A percentile compares a stretch with the other conserved stretches of the same genome.
These are phyloP conservation scores for Solanum pinnatisectum DNA, from an alignment of 257 asterid species.

Conservation along the genomic window DNA sequence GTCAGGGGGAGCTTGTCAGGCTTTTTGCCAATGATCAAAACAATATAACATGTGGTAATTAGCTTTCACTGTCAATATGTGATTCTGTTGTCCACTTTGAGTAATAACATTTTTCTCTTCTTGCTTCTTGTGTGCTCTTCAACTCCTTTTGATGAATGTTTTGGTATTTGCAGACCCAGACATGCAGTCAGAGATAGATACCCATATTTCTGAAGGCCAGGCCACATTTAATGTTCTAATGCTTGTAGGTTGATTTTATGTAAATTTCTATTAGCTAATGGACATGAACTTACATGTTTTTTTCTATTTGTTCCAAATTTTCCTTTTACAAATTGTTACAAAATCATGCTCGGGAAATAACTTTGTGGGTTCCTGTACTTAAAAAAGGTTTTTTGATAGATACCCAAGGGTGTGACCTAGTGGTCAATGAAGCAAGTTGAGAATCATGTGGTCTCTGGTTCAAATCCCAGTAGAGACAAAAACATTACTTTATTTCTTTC, in stretches of 20 bases:
- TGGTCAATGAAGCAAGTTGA: not conserved
- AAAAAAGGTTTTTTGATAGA: not conserved
- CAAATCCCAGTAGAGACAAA: not conserved
- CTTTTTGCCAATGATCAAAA: slow-evolving; percentile 86
- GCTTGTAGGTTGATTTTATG: slow-evolving; percentile 44
- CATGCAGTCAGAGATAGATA: slow-evolving; percentile 84
- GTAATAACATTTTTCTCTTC: not conserved
- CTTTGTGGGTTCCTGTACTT: not conserved
- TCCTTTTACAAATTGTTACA: not conserved
- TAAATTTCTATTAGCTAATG: not conserved
- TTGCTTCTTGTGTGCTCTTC: not conserved
- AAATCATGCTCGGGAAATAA: not conserved
- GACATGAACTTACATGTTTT: not conserved
- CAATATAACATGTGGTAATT: slow-evolving; percentile 89
- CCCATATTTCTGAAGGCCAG: slow-evolving; percentile 56
- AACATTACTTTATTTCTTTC: not conserved
- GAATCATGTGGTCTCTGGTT: not conserved
- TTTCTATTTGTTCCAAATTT: not conserved
- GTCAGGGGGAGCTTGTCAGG: slow-evolving; percentile 91
- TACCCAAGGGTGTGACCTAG: not conserved
- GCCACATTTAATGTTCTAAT: slow-evolving; percentile 61
- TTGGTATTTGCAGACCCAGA: slow-evolving; percentile 60
- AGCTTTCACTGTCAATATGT: not conserved
- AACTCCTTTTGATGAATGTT: slow-evolving; percentile 4
- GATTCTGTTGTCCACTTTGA: not conserved